These are phyloP conservation scores for Solanum chacoense DNA, from an alignment of 305 asterid species.

Conservation along the genomic window DNA sequence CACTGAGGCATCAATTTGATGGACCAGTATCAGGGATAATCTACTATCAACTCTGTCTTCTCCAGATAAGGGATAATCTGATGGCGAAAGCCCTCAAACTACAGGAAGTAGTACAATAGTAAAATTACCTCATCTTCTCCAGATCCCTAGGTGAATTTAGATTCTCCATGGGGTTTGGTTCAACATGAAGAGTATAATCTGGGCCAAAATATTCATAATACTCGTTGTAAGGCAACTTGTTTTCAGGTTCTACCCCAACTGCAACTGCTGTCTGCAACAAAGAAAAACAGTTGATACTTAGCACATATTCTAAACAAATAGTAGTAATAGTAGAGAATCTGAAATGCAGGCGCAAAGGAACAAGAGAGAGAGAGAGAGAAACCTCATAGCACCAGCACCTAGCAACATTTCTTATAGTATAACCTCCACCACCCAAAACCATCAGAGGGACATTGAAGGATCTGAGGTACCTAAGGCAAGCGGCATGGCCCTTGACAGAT, in stretches of 20 bases:
- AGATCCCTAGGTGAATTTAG: constrained; percentile 50
- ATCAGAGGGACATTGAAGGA: constrained; percentile 82
- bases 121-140: constrained; percentile 60
- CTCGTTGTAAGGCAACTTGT: constrained; percentile 73
- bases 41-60: not conserved
- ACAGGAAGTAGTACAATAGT: not conserved
- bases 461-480: constrained; percentile 70
- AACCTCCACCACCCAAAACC: constrained; percentile 94
- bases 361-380: constrained; percentile 2
- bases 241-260: constrained; percentile 78
- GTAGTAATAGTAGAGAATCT: not conserved
- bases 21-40: not conserved
- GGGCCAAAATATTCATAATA: constrained; percentile 91
- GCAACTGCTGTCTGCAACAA: constrained; percentile 78
- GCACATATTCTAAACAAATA: not conserved
- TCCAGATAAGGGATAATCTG: not conserved
- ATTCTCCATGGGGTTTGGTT: constrained; percentile 59
- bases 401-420: constrained; percentile 80
- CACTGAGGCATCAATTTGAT: not conserved
- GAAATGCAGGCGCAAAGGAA: not conserved
- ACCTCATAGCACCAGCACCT: constrained; percentile 97
- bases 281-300: not conserved
- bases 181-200: constrained; percentile 77
- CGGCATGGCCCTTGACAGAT: constrained; percentile 88
- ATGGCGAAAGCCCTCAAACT: not conserved